Percentiles rank a stretch among this genome's conserved stretches.
phyloP scores from a whole-genome alignment of 352 stramenopile species.

The Halophytophthora batemanensis region DNA sequence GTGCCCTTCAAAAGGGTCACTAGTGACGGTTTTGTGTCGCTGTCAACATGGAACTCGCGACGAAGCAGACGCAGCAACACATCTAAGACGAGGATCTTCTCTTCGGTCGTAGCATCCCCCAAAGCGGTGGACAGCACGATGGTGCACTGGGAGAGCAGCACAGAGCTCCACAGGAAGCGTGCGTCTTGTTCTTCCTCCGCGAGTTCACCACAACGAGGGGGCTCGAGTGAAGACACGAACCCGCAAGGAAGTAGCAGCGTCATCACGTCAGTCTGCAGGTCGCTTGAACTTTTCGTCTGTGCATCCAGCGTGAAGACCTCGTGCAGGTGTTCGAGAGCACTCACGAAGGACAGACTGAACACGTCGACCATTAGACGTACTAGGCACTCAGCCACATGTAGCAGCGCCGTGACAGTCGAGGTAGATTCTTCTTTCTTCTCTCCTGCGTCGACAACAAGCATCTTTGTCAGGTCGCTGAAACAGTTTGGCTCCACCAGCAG shows the following conservation, averaged over 20 bases:
- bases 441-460: neutral
- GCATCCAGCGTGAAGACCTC: conserved; percentile 14
- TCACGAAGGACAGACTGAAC: conserved; percentile 49
- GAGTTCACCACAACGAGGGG: conserved; percentile 47
- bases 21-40: conserved; percentile 1
- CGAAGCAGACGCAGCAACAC: conserved; percentile 16
- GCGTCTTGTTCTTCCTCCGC: conserved; percentile 45
- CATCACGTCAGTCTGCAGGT: conserved; percentile 24
- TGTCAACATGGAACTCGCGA: conserved; percentile 13
- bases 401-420: neutral
- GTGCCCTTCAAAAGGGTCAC: conserved; percentile 14
- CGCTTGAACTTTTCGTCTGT: neutral
- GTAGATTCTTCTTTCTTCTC: neutral
- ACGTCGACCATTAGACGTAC: conserved; percentile 54
- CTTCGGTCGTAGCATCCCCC: neutral
- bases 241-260: conserved; percentile 35
- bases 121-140: conserved; percentile 11
- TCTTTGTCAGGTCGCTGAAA: conserved; percentile 27
- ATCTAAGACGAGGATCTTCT: neutral
- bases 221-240: conserved; percentile 21
- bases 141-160: conserved; percentile 44
- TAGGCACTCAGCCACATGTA: conserved; percentile 23
- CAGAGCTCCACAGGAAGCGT: conserved; percentile 31
- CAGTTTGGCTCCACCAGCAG: conserved; percentile 26
- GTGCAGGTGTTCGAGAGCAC: conserved; percentile 43